phyloP scores from a whole-genome alignment of 441 rosid species.

The Isatis lusitanica region DNA sequence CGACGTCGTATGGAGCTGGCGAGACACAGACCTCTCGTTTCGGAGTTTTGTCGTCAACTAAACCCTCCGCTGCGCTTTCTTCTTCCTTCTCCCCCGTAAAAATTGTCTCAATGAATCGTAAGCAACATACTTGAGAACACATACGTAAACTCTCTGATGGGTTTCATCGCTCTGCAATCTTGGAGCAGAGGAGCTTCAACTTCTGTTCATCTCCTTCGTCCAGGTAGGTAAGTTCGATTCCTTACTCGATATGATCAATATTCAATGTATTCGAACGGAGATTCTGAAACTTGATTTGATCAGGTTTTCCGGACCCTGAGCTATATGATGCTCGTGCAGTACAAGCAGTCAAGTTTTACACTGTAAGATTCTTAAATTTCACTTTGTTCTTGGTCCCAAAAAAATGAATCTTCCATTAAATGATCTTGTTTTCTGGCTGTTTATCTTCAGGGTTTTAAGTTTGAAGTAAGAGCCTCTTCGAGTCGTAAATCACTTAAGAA shows the following conservation, averaged over 20 bases:
- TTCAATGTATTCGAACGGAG: slow-evolving; percentile 17
- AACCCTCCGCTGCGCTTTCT: background rate
- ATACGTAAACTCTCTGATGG: slow-evolving; percentile 37
- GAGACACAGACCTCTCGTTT: slow-evolving; percentile 30
- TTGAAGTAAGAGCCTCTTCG: slow-evolving; percentile 37
- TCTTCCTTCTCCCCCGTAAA: background rate
- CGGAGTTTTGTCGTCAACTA: background rate
- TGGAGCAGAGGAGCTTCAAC: slow-evolving; percentile 35
- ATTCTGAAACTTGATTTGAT: background rate
- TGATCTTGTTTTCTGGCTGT: background rate
- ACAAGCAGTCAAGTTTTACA: slow-evolving; percentile 26
- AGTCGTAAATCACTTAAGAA: slow-evolving; percentile 56
- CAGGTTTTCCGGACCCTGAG: slow-evolving; percentile 4
- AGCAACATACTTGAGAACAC: slow-evolving; percentile 11
- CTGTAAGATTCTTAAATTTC: slow-evolving; percentile 36
- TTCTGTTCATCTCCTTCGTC: slow-evolving; percentile 24
- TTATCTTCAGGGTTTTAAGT: slow-evolving; percentile 38
- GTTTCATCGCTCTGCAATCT: slow-evolving; percentile 38
- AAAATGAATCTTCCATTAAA: background rate
- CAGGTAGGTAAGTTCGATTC: slow-evolving; percentile 34
- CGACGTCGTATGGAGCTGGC: slow-evolving; percentile 24
- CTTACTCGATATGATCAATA: background rate
- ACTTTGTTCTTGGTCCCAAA: background rate
- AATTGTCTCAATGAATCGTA: background rate
- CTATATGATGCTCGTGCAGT: slow-evolving; percentile 14